Percentiles rank a stretch among this genome's conserved stretches.
These are phyloP conservation scores for Vicia villosa DNA, from an alignment of 306 rosid species.

Conservation along the genomic window DNA sequence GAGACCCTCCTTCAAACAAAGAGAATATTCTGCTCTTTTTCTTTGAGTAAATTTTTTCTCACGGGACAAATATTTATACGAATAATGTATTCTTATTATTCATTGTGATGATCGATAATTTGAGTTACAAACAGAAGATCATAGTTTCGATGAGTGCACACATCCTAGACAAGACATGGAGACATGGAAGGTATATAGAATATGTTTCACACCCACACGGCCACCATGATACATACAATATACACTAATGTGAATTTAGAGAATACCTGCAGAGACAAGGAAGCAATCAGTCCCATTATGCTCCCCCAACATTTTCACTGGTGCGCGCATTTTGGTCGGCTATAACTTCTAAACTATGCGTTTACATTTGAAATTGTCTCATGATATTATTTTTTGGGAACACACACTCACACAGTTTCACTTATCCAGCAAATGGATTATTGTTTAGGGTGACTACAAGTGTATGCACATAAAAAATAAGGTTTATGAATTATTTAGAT, in stretches of 20 bases:
- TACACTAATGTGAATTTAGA: neutral
- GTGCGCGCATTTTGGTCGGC: neutral
- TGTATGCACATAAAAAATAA: too few relatives aligned
- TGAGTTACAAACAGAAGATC: neutral
- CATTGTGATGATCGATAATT: too few relatives aligned
- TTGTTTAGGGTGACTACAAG: too few relatives aligned
- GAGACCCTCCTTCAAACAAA: too few relatives aligned
- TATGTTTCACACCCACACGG: neutral
- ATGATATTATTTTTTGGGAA: neutral
- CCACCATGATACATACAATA: neutral
- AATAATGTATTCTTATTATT: too few relatives aligned
- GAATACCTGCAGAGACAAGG: neutral
- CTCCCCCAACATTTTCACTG: neutral
- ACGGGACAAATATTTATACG: too few relatives aligned
- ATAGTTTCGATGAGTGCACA: neutral
- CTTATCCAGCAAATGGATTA: too few relatives aligned
- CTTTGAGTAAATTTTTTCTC: too few relatives aligned
- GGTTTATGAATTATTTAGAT: too few relatives aligned
- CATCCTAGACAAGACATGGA: neutral
- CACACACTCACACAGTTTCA: too few relatives aligned
- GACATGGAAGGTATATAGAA: neutral
- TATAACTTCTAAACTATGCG: neutral
- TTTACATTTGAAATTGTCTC: neutral
- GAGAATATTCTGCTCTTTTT: too few relatives aligned
- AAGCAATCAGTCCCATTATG: neutral